Evolutionary conservation across 176 grass and related monocot genomes (phyloP), one percentile per base, ranked within the genome.

Genomic region (Raddia guianensis): DNA sequence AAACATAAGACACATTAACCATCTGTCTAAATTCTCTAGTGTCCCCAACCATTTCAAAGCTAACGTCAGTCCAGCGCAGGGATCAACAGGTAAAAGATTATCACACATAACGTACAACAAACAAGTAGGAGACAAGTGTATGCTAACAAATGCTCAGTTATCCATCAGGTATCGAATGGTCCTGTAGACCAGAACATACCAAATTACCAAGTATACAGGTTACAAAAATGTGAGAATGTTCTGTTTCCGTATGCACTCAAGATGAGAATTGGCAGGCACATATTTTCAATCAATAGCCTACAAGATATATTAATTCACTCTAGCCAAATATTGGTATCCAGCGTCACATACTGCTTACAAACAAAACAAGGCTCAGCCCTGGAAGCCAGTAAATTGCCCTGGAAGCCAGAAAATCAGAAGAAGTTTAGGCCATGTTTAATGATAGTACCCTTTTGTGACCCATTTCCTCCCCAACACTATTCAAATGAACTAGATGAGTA

Each of bases 351-450:
- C n/a, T 27, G 11, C 32, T 76, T 63, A 62, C 43, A 15, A 13
- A 43, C 4, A 14, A 43, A 59, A 61, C 44, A 76, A 76, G 12
- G 44, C 59, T 76, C 74, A 76, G 20, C 57, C 58, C 47, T 49
- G 58, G 12, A 18, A 77, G 15, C 19, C 3, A 77, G 58, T 48
- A 70, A 27, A 27, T 27, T 27, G 20, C 57, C 58, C 47, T 49
- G 58, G 12, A 18, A 77, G 15, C 19, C 3, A 77, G 58, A 16
- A 70, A 11, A 49, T 49, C 45, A 75, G 10, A 47, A 18, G 7
- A 6, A 69, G 43, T 18, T 2, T 69, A 77, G 19, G 27, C 27
- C 27, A 27, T 27, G 27, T 27, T 27, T 27, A 27, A 27, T 27
- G 27, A 27, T 27, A 27, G 27, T 27, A 27, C 27, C 27, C 27